A percentile compares a stretch with the other conserved stretches of the same genome.
phyloP scores from a whole-genome alignment of 345 rosid genomes.

The Cardamine resedifolia region DNA sequence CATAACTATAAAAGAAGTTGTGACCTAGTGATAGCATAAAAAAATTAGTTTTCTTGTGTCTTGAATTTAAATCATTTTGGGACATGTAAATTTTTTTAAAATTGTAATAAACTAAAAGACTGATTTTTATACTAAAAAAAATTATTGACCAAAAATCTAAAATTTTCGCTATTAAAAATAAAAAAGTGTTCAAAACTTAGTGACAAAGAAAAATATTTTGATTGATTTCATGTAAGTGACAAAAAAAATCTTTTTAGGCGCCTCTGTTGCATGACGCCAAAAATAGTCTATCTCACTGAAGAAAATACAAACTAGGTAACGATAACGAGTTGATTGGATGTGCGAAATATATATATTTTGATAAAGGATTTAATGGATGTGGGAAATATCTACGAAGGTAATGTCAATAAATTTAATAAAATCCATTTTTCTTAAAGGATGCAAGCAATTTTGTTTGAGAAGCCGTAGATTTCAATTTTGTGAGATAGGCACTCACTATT shows the following conservation, averaged over 20 bases:
- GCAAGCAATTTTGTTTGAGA: not conserved
- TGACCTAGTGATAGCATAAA: too few relatives aligned
- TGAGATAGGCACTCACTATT: not conserved
- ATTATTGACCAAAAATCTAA: too few relatives aligned
- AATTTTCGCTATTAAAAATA: too few relatives aligned
- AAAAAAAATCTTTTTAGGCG: constrained; percentile 30
- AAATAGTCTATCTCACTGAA: not conserved
- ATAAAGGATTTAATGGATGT: too few relatives aligned
- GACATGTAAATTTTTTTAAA: too few relatives aligned
- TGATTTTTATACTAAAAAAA: too few relatives aligned
- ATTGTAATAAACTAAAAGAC: too few relatives aligned
- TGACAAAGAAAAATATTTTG: constrained; percentile 29
- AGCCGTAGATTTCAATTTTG: not conserved
- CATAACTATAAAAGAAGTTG: too few relatives aligned
- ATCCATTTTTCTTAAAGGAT: not conserved
- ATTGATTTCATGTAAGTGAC: constrained; percentile 22
- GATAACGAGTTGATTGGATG: constrained; percentile 12
- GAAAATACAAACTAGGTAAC: constrained; percentile 22
- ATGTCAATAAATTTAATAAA: not conserved
- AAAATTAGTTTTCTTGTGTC: too few relatives aligned
- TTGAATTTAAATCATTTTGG: too few relatives aligned
- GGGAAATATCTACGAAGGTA: not conserved
- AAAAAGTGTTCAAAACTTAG: constrained; percentile 27
- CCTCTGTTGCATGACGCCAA: constrained; percentile 31
- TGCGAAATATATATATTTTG: not conserved